A percentile compares a stretch with the other conserved stretches of the same genome.
Conservation (phyloP, 495 filamentous ascomycete genomes). For the Penicillium robsamsonii region DNA sequence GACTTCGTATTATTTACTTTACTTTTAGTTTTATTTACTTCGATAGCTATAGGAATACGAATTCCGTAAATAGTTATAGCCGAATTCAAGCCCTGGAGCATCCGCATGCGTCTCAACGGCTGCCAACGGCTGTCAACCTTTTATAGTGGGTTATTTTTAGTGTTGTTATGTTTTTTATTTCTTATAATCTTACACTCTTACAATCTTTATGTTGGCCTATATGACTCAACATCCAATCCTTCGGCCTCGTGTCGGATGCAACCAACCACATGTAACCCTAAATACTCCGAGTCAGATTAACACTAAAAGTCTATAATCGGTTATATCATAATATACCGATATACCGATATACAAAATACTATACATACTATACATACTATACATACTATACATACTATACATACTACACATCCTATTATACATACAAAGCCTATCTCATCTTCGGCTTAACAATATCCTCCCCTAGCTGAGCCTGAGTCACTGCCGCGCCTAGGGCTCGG, state of each 20-base stretch:
- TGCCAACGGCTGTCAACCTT: background rate
- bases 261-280: background rate
- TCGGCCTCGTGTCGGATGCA: conserved; percentile 12
- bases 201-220: no score
- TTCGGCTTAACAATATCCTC: background rate
- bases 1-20: no score
- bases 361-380: background rate
- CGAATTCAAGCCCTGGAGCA: no score
- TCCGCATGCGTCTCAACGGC: conserved; percentile 18
- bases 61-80: no score
- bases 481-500: conserved; percentile 35
- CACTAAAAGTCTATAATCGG: background rate
- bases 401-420: background rate
- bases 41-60: no score
- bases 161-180: background rate
- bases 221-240: conserved; percentile 11
- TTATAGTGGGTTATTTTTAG: background rate
- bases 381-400: background rate
- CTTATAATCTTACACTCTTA: no score
- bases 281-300: background rate
- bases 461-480: conserved; percentile 30
- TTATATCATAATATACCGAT: no score
- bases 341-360: background rate
- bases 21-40: no score
- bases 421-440: background rate